phyloP scores from a whole-genome alignment of 2,329 filamentous ascomycete species.

The Harringtonia lauricola region DNA sequence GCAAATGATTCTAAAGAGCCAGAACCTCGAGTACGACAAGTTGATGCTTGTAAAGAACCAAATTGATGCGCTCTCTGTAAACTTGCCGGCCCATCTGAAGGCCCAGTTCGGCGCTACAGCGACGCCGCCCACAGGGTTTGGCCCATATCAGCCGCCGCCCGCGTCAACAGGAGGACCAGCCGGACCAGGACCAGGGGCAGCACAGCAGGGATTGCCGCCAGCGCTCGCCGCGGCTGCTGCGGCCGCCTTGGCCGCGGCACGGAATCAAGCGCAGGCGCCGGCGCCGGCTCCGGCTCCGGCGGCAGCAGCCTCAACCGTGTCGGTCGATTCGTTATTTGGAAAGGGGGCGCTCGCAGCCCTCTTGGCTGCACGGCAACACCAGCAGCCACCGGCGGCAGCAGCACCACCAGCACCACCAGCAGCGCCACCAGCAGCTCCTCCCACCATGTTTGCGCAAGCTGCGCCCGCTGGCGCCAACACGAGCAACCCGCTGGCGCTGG shows the following conservation, averaged over 20 bases:
- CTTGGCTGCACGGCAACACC: slow-evolving; percentile 36
- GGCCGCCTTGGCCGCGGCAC: slow-evolving; percentile 13
- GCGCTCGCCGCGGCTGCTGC: slow-evolving; percentile 16
- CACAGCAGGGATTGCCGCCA: slow-evolving; percentile 9
- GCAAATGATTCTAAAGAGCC: slow-evolving; percentile 66
- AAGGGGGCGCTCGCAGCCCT: slow-evolving; percentile 48
- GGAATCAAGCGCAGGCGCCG: slow-evolving; percentile 9
- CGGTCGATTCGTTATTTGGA: slow-evolving; percentile 48
- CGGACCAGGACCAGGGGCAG: slow-evolving; percentile 1
- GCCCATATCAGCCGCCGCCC: slow-evolving; percentile 14
- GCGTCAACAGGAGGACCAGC: slow-evolving; percentile 5
- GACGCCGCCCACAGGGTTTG: slow-evolving; percentile 17
- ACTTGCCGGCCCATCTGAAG: slow-evolving; percentile 37
- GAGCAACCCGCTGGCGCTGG: slow-evolving; percentile 40
- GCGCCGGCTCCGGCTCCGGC: slow-evolving; percentile 16
- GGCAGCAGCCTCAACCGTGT: slow-evolving; percentile 26
- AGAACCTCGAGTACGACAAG: slow-evolving; percentile 70
- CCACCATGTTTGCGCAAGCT: background rate
- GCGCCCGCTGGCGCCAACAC: background rate
- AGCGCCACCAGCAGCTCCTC: background rate
- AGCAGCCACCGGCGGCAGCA: slow-evolving; percentile 13
- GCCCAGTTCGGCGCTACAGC: slow-evolving; percentile 19
- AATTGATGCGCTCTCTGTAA: slow-evolving; percentile 66
- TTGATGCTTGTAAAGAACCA: slow-evolving; percentile 76
- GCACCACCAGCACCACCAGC: background rate